These are phyloP conservation scores for Nitzschia sp. DNA, from an alignment of 108 stramenopile genomes.

Conservation along the genomic window DNA sequence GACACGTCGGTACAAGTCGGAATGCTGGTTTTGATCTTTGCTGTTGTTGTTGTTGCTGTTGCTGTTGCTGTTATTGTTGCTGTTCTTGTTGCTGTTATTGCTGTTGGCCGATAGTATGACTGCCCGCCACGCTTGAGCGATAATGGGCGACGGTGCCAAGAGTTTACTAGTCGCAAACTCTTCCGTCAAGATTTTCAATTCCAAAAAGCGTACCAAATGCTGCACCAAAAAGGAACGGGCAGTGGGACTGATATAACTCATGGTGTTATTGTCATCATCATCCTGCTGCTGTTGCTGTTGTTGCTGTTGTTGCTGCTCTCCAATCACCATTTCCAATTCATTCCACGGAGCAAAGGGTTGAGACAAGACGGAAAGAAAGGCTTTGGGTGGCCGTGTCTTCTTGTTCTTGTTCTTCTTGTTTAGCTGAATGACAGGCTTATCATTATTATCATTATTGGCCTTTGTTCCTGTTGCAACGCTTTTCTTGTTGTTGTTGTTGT, in stretches of 20 bases:
- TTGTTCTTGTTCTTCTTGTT: too few species aligned
- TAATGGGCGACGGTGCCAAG: conserved; percentile 8
- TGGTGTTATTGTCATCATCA: too few species aligned
- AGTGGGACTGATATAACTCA: conserved; percentile 9
- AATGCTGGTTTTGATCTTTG: too few species aligned
- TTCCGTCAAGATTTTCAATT: conserved; percentile 25
- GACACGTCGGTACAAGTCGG: conserved; percentile 10
- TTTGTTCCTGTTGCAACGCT: too few species aligned
- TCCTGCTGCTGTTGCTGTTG: too few species aligned
- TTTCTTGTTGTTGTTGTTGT: too few species aligned
- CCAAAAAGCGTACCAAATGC: conserved; percentile 22
- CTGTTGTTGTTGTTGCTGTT: too few species aligned
- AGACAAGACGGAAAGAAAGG: neutral
- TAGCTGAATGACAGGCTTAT: too few species aligned
- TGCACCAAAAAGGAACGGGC: conserved; percentile 15
- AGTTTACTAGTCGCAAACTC: conserved; percentile 12
- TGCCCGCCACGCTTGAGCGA: conserved; percentile 23
- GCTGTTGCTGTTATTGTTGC: too few species aligned
- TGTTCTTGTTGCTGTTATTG: too few species aligned
- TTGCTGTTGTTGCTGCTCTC: too few species aligned
- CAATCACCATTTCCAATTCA: neutral
- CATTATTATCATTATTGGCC: too few species aligned
- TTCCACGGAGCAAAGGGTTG: neutral
- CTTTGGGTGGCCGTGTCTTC: neutral
- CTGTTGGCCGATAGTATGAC: conserved; percentile 24